Evolutionary conservation across 176 grass and related monocot genomes (phyloP), one percentile per base, ranked within the genome.

Genomic region (Raddia guianensis): DNA sequence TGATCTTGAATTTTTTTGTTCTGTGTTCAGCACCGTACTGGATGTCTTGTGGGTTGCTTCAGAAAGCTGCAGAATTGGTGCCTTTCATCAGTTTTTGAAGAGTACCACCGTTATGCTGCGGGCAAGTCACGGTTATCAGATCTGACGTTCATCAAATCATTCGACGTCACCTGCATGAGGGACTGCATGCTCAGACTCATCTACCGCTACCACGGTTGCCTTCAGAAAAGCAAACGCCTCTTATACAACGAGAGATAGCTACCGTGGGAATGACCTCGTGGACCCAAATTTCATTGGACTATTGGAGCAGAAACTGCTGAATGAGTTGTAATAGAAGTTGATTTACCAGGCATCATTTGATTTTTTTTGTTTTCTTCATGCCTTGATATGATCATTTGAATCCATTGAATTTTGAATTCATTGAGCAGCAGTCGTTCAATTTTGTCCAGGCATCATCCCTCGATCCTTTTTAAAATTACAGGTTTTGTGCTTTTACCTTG

Each of bases 31-130:
- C 88, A 93, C 79, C 89, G 89, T 33, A 91, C 89, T 11, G 86
- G 89, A 47, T 91, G 83, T 51, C 89, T 89, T 8, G 79, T 91
- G 50, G 92, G 83, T 49, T 94, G 86, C 67, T 89, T 91, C 76
- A 91, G 89, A 50, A 89, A 82, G 66, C 83, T 94, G 56, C 83
- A 90, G 57, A 88, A 81, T 56, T 91, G 91, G 88, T 86, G 82
- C 74, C 56, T 94, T 9, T 68, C 88, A 44, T 94, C 91, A 16
- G 57, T 94, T n/a, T 90, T 90, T 18, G 91, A 94, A 66, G 91
- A 94, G 44, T 91, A 94, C 34, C 82, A 88, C 11, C 73, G 79
- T 13, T 90, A 82, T 61, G 63, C 91, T 2, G 74, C 68, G 2
- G 48, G 67, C 18, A 94, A 94, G 40, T 82, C 88, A 5, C 83